Base-by-base conservation (phyloP, 768 basidiomycete species). In the Amanita polypyramis region DNA sequence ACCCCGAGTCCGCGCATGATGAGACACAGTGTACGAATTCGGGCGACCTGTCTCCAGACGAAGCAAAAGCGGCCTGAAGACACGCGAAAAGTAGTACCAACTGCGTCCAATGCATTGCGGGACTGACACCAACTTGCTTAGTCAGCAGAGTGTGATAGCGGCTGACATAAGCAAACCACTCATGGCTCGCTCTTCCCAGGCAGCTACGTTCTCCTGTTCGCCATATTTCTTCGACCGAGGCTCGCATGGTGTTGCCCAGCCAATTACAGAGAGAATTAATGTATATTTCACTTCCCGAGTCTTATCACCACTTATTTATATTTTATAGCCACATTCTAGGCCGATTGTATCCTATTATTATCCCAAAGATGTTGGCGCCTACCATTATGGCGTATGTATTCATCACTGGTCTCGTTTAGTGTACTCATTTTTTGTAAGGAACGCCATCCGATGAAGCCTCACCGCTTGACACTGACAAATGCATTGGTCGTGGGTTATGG, bases 361-460 rank as follows among this genome's bases (percentile, higher is more conserved):
- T 56, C 92, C 96, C 0, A 85, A 86, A 65, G 89, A 84, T 42
- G 87, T 97, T 2, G 96, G 96, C 2, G 83, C 87, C 52, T 89
- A 92, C 62, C 96, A 99, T 62, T 99, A 97, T 69, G 95, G 95
- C 52, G 95, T 95, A 67, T 47, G 80, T 67, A 14, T 19, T 21
- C 33, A 5, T 9, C 23, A 9, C 19, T 5, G 15, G 21, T 25
- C 5, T n/a, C 10, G 15, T 9, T 48, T 27, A 39, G 19, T 21
- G 9, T n/a, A 35, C 35, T 30, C 27, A 38, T 34, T 3, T 35
- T 12, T 5, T 30, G 19, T 36, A 56, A 98, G 95, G 92, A 96
- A 77, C 79, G 85, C 41, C 95, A 99, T 67, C 95, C 95, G 2
- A 99, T 99, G 95, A 96, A 97, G 63, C 95, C 95, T 3, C 92